Conservation (phyloP, 1,284 basidiomycete species). For the Ganoderma leucocontextum region DNA sequence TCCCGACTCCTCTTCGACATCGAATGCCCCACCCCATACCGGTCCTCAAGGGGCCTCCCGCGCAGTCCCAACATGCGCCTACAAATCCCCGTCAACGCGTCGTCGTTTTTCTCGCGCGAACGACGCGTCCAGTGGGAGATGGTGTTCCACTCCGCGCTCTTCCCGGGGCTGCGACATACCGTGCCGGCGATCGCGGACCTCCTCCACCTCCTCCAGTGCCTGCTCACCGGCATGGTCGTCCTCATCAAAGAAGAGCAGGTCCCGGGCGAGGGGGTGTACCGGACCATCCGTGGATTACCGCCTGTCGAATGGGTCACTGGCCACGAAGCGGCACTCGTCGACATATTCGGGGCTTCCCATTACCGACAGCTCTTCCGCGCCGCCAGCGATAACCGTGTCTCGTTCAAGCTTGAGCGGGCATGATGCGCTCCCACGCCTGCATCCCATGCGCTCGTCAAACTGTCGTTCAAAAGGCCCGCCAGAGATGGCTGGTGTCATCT, state of each 20-base stretch:
- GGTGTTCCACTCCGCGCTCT: conserved; percentile 85
- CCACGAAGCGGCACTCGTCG: conserved; percentile 68
- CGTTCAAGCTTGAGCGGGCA: conserved; percentile 71
- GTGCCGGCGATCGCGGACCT: conserved; percentile 81
- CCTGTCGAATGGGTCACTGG: conserved; percentile 76
- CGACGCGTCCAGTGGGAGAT: conserved; percentile 86
- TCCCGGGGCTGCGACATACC: conserved; percentile 80
- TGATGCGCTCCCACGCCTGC: conserved; percentile 31
- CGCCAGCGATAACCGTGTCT: conserved; percentile 70
- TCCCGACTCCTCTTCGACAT: conserved; percentile 78
- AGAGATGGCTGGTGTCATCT: conserved; percentile 25
- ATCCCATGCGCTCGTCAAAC: conserved; percentile 20
- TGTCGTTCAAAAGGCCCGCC: conserved; percentile 28
- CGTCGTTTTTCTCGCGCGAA: conserved; percentile 84
- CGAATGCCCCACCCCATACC: conserved; percentile 79
- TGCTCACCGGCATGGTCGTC: conserved; percentile 81
- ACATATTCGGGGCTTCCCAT: conserved; percentile 76
- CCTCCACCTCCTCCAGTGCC: conserved; percentile 78
- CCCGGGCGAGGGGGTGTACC: conserved; percentile 65
- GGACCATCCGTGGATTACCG: conserved; percentile 80
- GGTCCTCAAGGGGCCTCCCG: conserved; percentile 74
- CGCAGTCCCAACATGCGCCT: conserved; percentile 76
- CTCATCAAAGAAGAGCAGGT: conserved; percentile 77
- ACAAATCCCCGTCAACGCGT: conserved; percentile 77
- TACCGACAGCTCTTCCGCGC: conserved; percentile 76